Evolutionary conservation across 345 rosid species (phyloP), one percentile per base, ranked within the genome.

Genomic region (Murraya paniculata): DNA sequence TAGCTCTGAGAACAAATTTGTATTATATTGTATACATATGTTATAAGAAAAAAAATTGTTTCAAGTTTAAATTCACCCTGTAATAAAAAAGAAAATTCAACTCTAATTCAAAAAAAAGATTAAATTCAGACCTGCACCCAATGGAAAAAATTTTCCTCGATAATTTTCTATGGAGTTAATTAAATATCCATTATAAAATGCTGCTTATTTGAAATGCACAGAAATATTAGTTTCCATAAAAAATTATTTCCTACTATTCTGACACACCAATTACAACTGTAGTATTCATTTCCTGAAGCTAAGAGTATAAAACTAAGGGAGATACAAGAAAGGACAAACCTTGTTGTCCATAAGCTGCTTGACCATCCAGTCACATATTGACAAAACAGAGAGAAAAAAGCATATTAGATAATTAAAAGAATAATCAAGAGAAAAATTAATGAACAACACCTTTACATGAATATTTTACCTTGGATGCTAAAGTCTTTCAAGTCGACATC

Each of bases 401-500:
- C 24, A 83, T 21, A 50, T 80, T 73, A 86, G 87, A 70, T 82
- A 38, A 80, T 70, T 24, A 50, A 41, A 55, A 21, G 25, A 57
- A 30, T 64, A 30, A 33, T 33, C n/a, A 65, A 16, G 5, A 71
- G 60, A 71, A 71, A 45, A 53, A 4, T 53, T 53, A 53, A 16
- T 53, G 57, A 53, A 53, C 57, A 53, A 4, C 64, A 35, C 31
- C 9, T 68, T 53, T 60, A 21, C 76, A 64, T 6, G 77, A 67
- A 60, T 50, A 53, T 48, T 45, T 41, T 79, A 96, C 98, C 95
- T 92, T 94, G 98, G 83, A 94, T 87, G 78, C 98, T 93, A 75
- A 92, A 95, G 86, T 95, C 97, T 89, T 94, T 95, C 85, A 94
- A 87, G 90, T 94, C 97, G 68, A 96, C 91, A 61, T 94, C 97